A percentile compares a stretch with the other conserved stretches of the same genome.
phyloP scores from a whole-genome alignment of 768 basidiomycete species.

The Myochromella boudieri region DNA sequence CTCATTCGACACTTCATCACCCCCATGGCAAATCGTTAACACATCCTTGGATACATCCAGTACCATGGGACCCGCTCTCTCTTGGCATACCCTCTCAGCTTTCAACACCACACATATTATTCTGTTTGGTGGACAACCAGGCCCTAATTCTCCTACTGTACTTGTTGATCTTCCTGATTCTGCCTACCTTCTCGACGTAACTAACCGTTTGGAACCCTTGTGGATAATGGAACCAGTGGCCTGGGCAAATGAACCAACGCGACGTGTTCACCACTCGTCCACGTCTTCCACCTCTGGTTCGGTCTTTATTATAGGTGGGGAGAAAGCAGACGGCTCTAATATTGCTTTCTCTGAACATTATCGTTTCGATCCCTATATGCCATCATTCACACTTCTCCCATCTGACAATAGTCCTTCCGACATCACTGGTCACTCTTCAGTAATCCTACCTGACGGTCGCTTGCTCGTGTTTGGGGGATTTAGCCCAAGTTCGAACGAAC shows the following conservation, averaged over 20 bases:
- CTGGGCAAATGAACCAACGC: slow-evolving; percentile 68
- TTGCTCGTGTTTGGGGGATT: slow-evolving; percentile 79
- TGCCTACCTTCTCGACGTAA: slow-evolving; percentile 52
- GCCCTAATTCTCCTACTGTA: slow-evolving; percentile 51
- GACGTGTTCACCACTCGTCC: slow-evolving; percentile 77
- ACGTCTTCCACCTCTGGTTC: slow-evolving; percentile 45
- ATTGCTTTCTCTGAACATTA: slow-evolving; percentile 64
- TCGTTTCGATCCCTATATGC: slow-evolving; percentile 49
- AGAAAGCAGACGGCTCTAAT: slow-evolving; percentile 78
- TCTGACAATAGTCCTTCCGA: slow-evolving; percentile 59
- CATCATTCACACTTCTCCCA: slow-evolving; percentile 57
- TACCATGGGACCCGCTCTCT: slow-evolving; percentile 59
- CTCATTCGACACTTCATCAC: slow-evolving; percentile 56
- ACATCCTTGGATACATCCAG: slow-evolving; percentile 42
- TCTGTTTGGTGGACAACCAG: slow-evolving; percentile 77
- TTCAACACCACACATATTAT: slow-evolving; percentile 54
- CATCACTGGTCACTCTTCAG: slow-evolving; percentile 69
- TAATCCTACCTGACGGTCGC: slow-evolving; percentile 67
- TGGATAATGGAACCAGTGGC: slow-evolving; percentile 48
- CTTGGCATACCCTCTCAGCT: slow-evolving; percentile 80
- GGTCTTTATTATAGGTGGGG: slow-evolving; percentile 77
- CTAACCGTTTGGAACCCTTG: slow-evolving; percentile 31
- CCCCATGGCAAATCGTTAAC: slow-evolving; percentile 68
- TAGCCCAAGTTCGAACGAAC: slow-evolving; percentile 39
- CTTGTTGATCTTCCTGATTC: slow-evolving; percentile 62